Evolutionary conservation across 1,284 basidiomycete species (phyloP), one percentile per base, ranked within the genome.

Genomic region (Fomitopsis pinicola): DNA sequence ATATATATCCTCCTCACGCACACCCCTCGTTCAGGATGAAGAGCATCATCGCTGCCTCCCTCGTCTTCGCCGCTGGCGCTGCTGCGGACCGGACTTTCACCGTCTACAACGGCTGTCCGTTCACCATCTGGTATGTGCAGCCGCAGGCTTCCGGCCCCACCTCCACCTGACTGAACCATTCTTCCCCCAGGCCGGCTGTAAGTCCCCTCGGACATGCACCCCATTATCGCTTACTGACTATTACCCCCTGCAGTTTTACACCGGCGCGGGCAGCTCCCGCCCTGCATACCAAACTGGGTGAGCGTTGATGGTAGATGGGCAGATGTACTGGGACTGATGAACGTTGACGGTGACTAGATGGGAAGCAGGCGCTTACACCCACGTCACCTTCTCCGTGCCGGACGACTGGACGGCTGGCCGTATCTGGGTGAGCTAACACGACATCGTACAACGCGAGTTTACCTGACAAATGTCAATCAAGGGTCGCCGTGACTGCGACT

Each of bases 401-500:
- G 69, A 77, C 63, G 73, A 75, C 67, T 78, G 76, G 76, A 68
- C 67, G 46, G 71, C 76, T 1, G 76, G 75, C 30, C 73, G 76
- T 58, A 78, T 78, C 63, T 78, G 75, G 76, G 75, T 75, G 30
- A 44, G 70, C 55, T n/a, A 35, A 44, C 14, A 12, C 17, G n/a
- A 42, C 8, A 30, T 9, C 4, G 9, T 9, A 45, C 46, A 45
- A 30, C 54, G 35, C 33, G 46, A 46, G 26, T 44, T 6, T 33
- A 17, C 5, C 12, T 54, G 26, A 50, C 28, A 35, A 22, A 38
- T 33, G 9, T 44, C 8, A 7, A 50, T 19, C 17, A 35, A 78
- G 77, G 80, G 70, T 52, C 79, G 80, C 54, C 77, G 77, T 45
- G 68, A 76, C 62, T 82, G 80, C 64, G 69, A 81, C 64, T 82